Percentiles rank a stretch among this genome's conserved stretches.
phyloP scores from a whole-genome alignment of 176 grass and related monocot genomes.

The Eragrostis nindensis region DNA sequence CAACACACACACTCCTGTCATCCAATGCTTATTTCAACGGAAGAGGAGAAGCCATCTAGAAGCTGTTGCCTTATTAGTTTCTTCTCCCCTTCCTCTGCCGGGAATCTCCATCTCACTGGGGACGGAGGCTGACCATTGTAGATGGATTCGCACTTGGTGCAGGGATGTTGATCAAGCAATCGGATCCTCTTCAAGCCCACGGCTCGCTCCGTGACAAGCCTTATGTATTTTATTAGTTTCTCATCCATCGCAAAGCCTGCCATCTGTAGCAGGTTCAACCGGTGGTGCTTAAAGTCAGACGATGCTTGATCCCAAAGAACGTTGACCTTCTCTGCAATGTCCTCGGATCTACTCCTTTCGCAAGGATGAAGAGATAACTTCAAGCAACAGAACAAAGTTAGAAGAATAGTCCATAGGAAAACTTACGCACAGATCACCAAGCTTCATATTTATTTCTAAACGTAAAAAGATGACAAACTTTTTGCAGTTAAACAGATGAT shows the following conservation, averaged over 20 bases:
- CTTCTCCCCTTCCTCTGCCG: neutral
- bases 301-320: neutral
- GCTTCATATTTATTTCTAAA: neutral
- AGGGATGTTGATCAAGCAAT: neutral
- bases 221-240: constrained; percentile 18
- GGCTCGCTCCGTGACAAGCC: neutral
- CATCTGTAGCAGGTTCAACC: constrained; percentile 2
- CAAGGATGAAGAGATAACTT: constrained; percentile 31
- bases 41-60: neutral
- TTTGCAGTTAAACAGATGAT: too few relatives aligned
- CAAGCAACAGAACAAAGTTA: neutral
- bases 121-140: neutral
- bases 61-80: neutral
- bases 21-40: constrained; percentile 3
- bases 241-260: neutral
- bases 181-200: neutral
- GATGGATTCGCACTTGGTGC: neutral
- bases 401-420: neutral
- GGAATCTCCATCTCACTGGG: neutral
- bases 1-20: neutral
- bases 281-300: constrained; percentile 9
- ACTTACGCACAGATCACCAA: neutral
- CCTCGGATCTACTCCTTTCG: neutral
- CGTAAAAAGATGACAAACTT: too few relatives aligned
- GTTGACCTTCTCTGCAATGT: too few relatives aligned